Percentiles rank a stretch among this genome's conserved stretches.
These are phyloP conservation scores for Symmetrospora coprosmae DNA, from an alignment of 768 basidiomycete species.

Conservation along the genomic window DNA sequence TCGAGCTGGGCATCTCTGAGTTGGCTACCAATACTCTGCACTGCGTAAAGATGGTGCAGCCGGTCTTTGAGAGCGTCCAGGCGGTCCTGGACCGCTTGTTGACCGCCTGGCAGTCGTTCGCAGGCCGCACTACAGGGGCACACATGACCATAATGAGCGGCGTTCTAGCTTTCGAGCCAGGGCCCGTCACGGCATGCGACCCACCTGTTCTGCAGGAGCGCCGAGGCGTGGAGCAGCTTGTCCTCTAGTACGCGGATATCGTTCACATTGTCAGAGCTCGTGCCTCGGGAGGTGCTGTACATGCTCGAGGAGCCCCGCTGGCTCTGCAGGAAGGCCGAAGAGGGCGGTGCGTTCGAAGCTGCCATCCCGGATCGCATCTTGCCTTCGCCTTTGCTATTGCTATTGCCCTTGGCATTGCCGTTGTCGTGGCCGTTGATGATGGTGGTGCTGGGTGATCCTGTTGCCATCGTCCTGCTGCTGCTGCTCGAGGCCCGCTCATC, in stretches of 20 bases:
- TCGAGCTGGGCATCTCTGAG: conserved; percentile 4
- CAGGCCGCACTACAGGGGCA: neutral
- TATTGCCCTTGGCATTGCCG: neutral
- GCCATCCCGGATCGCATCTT: neutral
- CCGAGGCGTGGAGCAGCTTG: neutral
- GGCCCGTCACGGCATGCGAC: too few relatives aligned
- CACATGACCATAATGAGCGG: neutral
- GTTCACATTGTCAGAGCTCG: neutral
- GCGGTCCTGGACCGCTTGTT: neutral
- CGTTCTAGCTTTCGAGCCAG: too few relatives aligned
- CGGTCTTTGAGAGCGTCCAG: neutral
- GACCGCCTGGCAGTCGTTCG: neutral
- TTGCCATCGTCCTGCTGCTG: neutral
- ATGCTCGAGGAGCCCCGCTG: neutral
- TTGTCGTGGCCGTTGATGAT: neutral
- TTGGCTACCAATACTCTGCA: neutral
- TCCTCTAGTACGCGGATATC: conserved; percentile 6
- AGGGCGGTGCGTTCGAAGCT: neutral
- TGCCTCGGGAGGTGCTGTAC: neutral
- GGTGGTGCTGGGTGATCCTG: neutral
- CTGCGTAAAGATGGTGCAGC: neutral
- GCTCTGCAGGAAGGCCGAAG: neutral
- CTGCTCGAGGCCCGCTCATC: neutral
- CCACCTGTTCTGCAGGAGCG: neutral
- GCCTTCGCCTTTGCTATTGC: neutral